Evolutionary conservation across 495 filamentous ascomycete species (phyloP).

Genomic region (Neurospora sp.): DNA sequence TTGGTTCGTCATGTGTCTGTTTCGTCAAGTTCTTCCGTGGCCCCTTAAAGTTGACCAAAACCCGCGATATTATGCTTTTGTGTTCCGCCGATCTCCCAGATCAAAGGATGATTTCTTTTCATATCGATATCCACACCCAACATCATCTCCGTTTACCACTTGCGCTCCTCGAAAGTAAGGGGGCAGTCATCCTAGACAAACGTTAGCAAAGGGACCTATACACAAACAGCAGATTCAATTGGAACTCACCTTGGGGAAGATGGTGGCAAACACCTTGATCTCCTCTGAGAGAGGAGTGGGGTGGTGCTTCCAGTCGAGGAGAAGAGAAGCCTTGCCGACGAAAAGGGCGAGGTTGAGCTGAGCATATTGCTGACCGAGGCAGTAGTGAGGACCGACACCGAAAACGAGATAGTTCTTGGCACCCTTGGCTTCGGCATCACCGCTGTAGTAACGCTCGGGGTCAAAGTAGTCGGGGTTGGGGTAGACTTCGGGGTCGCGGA

Average conservation of each 20-base stretch:
- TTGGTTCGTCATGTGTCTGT: not conserved
- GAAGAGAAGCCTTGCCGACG: slow-evolving; percentile 88
- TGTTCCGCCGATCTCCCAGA: not conserved
- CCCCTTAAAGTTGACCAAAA: not conserved
- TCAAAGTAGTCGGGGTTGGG: slow-evolving; percentile 79
- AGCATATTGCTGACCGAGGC: slow-evolving; percentile 92
- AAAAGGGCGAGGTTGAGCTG: slow-evolving; percentile 79
- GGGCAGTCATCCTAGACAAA: slow-evolving; percentile 51
- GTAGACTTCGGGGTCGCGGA: slow-evolving; percentile 91
- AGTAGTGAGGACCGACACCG: slow-evolving; percentile 94
- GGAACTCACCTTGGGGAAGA: slow-evolving; percentile 80
- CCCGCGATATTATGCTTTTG: not conserved
- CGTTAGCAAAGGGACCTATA: not conserved
- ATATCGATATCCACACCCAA: not conserved
- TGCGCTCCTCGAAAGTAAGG: slow-evolving; percentile 48
- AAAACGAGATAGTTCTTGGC: slow-evolving; percentile 97
- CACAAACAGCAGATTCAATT: not conserved
- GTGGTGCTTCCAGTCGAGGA: slow-evolving; percentile 85
- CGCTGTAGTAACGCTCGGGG: slow-evolving; percentile 87
- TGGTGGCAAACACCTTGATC: slow-evolving; percentile 97
- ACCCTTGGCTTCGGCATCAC: slow-evolving; percentile 76
- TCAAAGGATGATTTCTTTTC: not conserved
- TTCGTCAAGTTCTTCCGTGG: not conserved
- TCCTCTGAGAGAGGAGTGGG: slow-evolving; percentile 73
- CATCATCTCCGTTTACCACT: slow-evolving; percentile 21